Base-by-base conservation (phyloP, 345 rosid species). In the Salix purpurea region DNA sequence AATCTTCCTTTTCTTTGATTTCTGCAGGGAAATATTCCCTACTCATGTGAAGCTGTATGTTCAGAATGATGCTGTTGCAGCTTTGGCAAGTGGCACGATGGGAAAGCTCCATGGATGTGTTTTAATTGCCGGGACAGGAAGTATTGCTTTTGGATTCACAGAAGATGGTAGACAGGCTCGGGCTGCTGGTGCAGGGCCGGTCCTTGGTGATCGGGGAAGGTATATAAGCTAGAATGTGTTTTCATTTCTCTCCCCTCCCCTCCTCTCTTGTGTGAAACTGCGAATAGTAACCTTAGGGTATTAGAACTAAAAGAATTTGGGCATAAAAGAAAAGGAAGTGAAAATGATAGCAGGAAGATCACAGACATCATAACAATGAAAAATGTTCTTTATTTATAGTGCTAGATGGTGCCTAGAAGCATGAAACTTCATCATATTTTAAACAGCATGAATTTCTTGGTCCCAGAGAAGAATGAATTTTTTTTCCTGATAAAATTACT, bases 101-200 rank as follows among this genome's bases (percentile, higher is more conserved):
- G 98, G 99, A 81, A 92, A 91, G 85, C 97, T 94, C 74, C 94
- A 96, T 86, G 99, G 98, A 21, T 96, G 99, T 86, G 99, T 96
- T 79, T 76, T 96, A 28, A 96, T 96, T 79, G 97, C 99, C 36
- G 99, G 99, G 83, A 96, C 97, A 2, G 99, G 98, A 71, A 90
- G 94, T 56, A 96, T 96, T 79, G 94, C 98, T 46, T 96, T 90
- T 87, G 99, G 98, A 67, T 90, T 92, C 72, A 89, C 91, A 15
- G 94, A 90, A 86, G 97, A 87, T 83, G 98, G 99, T 66, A 87
- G 89, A 83, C 90, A 93, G 76, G 99, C 97, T 69, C 85, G 98
- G 50, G 99, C 97, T 26, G 91, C 95, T 76, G 99, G 99, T 70
- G 99, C 97, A 34, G 99, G 99, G 61, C 99, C 99, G 65, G 81